Evolutionary conservation across 139 green algal species (phyloP).

Genomic region (Volvox reticuliferus): DNA sequence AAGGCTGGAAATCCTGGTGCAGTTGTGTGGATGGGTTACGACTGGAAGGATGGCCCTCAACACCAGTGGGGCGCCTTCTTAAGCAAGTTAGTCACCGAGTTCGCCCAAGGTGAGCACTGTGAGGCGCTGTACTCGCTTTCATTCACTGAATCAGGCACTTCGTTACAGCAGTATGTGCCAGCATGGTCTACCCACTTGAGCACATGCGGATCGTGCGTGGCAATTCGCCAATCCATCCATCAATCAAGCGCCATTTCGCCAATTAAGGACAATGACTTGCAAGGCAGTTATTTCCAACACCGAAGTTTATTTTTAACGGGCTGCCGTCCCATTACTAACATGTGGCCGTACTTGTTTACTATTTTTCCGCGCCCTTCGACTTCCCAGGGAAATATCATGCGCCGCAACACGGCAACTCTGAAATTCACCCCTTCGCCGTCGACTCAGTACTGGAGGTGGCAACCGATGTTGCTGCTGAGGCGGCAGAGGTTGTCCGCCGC

Average conservation of each 20-base stretch:
- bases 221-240: too few relatives aligned
- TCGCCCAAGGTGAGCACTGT: slow-evolving; percentile 3
- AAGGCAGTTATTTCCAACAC: too few relatives aligned
- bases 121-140: too few relatives aligned
- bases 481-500: slow-evolving; percentile 11
- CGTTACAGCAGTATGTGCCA: too few relatives aligned
- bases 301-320: too few relatives aligned
- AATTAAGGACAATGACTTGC: too few relatives aligned
- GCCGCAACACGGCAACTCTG: not conserved
- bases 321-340: too few relatives aligned
- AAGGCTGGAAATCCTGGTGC: slow-evolving; percentile 5
- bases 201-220: too few relatives aligned
- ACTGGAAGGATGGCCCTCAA: slow-evolving; percentile 9
- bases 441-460: not conserved
- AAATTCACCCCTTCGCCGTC: not conserved
- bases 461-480: not conserved
- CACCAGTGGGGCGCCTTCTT: slow-evolving; percentile 8
- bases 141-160: too few relatives aligned
- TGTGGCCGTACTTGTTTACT: too few relatives aligned
- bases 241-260: too few relatives aligned
- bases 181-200: too few relatives aligned
- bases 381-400: not conserved
- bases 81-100: slow-evolving; percentile 11
- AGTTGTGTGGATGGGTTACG: slow-evolving; percentile 15
- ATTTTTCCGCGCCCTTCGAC: not conserved